These are phyloP conservation scores for Tilletia caries DNA, from an alignment of 1,284 basidiomycete genomes.

Conservation along the genomic window DNA sequence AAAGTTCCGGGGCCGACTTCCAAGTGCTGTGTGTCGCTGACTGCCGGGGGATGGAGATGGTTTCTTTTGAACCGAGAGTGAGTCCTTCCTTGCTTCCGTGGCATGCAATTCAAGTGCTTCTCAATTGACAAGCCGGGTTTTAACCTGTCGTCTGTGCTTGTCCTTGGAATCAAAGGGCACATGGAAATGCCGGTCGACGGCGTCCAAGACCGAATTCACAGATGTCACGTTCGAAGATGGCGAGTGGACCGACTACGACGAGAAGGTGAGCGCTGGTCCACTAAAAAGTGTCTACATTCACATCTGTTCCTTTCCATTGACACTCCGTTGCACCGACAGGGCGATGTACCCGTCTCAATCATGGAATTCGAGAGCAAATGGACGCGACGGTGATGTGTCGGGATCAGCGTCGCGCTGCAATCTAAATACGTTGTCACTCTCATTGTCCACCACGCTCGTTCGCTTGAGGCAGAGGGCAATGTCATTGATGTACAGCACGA, in stretches of 20 bases:
- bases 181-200: slow-evolving; percentile 40
- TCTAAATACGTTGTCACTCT: too few species aligned
- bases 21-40: slow-evolving; percentile 47
- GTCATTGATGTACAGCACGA: too few species aligned
- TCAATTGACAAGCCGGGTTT: too few species aligned
- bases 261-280: slow-evolving; percentile 56
- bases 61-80: slow-evolving; percentile 31
- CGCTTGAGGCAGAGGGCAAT: too few species aligned
- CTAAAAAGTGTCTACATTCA: slow-evolving; percentile 54
- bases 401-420: too few species aligned
- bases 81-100: background rate
- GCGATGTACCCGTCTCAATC: slow-evolving; percentile 55
- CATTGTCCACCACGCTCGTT: too few species aligned
- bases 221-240: slow-evolving; percentile 48
- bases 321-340: background rate
- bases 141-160: background rate
- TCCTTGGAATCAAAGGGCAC: slow-evolving; percentile 18
- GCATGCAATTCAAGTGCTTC: background rate
- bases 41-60: slow-evolving; percentile 44
- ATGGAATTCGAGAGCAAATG: slow-evolving; percentile 14
- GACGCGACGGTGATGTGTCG: background rate
- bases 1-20: slow-evolving; percentile 23
- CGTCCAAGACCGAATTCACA: slow-evolving; percentile 36
- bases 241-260: slow-evolving; percentile 54
- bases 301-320: slow-evolving; percentile 19